phyloP scores from a whole-genome alignment of 257 asterid species.

The Capsicum pubescens region DNA sequence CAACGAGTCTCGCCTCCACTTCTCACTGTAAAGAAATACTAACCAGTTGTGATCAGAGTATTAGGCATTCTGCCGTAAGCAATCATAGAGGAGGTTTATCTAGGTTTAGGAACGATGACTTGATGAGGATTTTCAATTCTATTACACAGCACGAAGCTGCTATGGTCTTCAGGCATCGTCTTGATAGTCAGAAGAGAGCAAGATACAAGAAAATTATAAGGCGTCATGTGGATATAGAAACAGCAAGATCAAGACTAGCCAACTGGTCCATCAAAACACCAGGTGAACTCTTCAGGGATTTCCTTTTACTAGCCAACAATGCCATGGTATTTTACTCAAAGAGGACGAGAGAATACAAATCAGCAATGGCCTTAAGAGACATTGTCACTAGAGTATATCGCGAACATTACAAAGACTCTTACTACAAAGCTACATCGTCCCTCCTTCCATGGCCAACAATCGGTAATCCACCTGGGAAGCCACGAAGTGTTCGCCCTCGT shows the following conservation, averaged over 20 bases:
- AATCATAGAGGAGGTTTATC: constrained; percentile 39
- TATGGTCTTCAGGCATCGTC: constrained; percentile 75
- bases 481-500: constrained; percentile 75
- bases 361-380: constrained; percentile 66
- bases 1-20: constrained; percentile 49
- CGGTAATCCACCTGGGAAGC: constrained; percentile 78
- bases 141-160: constrained; percentile 68
- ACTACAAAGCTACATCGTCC: constrained; percentile 53
- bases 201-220: constrained; percentile 74
- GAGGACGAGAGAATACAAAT: constrained; percentile 80
- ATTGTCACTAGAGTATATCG: constrained; percentile 62
- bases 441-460: constrained; percentile 44
- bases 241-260: constrained; percentile 65
- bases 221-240: constrained; percentile 76
- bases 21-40: constrained; percentile 53
- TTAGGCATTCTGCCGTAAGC: constrained; percentile 34
- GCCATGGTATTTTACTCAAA: constrained; percentile 85
- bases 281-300: constrained; percentile 77
- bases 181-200: constrained; percentile 97
- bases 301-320: constrained; percentile 78
- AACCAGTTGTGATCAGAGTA: constrained; percentile 39
- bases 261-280: constrained; percentile 53
- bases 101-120: constrained; percentile 36
- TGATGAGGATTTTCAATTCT: constrained; percentile 61
- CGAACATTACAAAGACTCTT: constrained; percentile 45